Evolutionary conservation across 2,329 filamentous ascomycete species (phyloP).

Genomic region (Dothistroma pini): DNA sequence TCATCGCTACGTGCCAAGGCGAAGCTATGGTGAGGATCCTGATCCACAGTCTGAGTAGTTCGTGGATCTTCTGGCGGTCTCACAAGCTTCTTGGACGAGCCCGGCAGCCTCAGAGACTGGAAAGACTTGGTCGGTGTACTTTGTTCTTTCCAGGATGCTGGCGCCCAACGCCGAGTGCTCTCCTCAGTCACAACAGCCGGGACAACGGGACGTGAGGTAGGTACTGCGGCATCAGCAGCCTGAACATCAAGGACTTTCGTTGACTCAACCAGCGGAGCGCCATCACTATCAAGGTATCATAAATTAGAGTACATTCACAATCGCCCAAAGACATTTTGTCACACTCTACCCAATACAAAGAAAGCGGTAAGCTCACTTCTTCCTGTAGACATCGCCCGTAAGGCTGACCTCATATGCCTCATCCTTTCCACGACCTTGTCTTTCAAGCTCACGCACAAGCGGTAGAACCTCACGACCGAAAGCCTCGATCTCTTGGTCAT

Average conservation of each 20-base stretch:
- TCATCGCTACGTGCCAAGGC: neutral
- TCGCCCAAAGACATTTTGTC: neutral
- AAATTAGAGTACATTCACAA: constrained; percentile 7
- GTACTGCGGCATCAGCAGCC: neutral
- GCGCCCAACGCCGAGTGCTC: no score
- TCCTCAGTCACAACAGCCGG: no score
- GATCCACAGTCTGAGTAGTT: neutral
- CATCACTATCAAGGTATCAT: constrained; percentile 11
- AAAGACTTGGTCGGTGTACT: neutral
- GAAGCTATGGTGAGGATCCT: neutral
- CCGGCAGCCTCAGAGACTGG: neutral
- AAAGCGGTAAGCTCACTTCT: constrained; percentile 20
- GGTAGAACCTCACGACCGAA: constrained; percentile 49
- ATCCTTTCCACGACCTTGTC: constrained; percentile 47
- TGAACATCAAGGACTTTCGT: constrained; percentile 3
- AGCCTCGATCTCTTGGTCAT: constrained; percentile 51
- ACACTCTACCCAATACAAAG: neutral
- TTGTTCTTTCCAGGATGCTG: neutral
- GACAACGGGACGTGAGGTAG: no score
- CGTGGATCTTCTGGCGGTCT: neutral
- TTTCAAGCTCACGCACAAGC: constrained; percentile 48
- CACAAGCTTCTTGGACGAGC: neutral
- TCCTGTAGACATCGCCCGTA: constrained; percentile 48
- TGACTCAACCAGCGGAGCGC: neutral
- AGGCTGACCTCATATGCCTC: constrained; percentile 44